These are phyloP conservation scores for Aspergillus ochraceoroseus DNA, from an alignment of 2,329 filamentous ascomycete genomes.

Conservation along the genomic window DNA sequence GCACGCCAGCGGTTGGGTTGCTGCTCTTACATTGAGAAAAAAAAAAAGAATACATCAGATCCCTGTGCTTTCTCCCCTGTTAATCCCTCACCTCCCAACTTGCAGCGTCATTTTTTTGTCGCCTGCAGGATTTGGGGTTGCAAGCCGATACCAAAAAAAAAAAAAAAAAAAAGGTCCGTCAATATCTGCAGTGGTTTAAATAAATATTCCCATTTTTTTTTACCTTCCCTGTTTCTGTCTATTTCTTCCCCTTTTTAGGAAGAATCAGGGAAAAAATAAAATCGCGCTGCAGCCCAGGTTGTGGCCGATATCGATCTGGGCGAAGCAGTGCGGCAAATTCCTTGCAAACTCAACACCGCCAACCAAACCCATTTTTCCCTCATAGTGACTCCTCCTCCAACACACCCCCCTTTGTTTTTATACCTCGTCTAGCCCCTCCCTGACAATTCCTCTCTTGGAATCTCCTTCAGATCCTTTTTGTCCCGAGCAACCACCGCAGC, in stretches of 20 bases:
- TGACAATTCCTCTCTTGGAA: too few species aligned
- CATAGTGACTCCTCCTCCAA: slow-evolving; percentile 11
- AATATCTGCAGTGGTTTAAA: too few species aligned
- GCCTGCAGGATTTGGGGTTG: slow-evolving; percentile 7
- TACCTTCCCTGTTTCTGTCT: background rate
- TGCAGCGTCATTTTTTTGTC: slow-evolving; percentile 2
- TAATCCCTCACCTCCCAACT: slow-evolving; percentile 9
- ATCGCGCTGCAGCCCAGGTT: slow-evolving; percentile 8
- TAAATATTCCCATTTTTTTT: slow-evolving; percentile 3
- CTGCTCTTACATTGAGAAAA: slow-evolving; percentile 8
- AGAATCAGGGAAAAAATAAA: slow-evolving; percentile 4
- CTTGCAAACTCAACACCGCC: slow-evolving; percentile 16
- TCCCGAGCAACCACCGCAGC: slow-evolving; percentile 25
- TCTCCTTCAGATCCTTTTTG: slow-evolving; percentile 19
- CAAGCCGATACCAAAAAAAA: too few species aligned
- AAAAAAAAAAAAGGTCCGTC: too few species aligned
- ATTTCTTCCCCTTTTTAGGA: background rate
- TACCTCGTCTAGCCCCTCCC: slow-evolving; percentile 22
- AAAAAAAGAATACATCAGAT: too few species aligned
- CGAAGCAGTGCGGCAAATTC: slow-evolving; percentile 17
- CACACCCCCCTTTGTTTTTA: slow-evolving; percentile 15
- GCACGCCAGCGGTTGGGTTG: slow-evolving; percentile 9
- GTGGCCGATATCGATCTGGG: slow-evolving; percentile 12
- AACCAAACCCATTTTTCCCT: slow-evolving; percentile 19
- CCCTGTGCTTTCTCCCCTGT: slow-evolving; percentile 3